A percentile compares a stretch with the other conserved stretches of the same genome.
phyloP scores from a whole-genome alignment of 306 rosid genomes.

The Lathyrus oleraceus region DNA sequence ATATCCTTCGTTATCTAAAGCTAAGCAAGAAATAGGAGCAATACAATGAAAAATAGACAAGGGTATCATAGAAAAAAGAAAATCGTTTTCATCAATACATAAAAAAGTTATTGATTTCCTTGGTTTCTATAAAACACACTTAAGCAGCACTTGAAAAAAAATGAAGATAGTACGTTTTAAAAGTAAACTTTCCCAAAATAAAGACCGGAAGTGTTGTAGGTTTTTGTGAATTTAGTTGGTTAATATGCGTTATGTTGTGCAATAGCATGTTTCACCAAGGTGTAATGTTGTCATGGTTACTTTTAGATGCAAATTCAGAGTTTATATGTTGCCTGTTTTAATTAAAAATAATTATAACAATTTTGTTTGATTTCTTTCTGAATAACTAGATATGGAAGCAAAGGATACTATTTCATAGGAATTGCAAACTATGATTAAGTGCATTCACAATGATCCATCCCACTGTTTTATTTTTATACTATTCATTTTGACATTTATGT shows the following conservation, averaged over 20 bases:
- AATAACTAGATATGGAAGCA: background rate
- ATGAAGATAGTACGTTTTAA: background rate
- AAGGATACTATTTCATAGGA: background rate
- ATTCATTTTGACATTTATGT: background rate
- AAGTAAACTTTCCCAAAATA: background rate
- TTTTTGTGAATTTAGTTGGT: slow-evolving; percentile 12
- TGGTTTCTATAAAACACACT: background rate
- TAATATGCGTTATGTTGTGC: slow-evolving; percentile 3
- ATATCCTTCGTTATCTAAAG: background rate
- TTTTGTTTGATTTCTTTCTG: background rate
- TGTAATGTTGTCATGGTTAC: background rate
- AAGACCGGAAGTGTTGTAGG: background rate
- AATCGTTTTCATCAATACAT: background rate
- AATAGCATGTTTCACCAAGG: slow-evolving; percentile 4
- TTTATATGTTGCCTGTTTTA: background rate
- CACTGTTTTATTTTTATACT: background rate
- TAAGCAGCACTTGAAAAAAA: background rate
- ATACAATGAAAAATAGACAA: background rate
- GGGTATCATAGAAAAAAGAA: background rate
- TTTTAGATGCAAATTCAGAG: background rate
- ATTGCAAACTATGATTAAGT: slow-evolving; percentile 14
- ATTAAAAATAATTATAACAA: background rate
- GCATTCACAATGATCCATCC: slow-evolving; percentile 8
- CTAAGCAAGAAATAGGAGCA: background rate
- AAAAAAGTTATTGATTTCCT: background rate